Percentiles rank a stretch among this genome's conserved stretches.
Conservation (phyloP, 2,329 filamentous ascomycete species). For the Colletotrichum sojae region DNA sequence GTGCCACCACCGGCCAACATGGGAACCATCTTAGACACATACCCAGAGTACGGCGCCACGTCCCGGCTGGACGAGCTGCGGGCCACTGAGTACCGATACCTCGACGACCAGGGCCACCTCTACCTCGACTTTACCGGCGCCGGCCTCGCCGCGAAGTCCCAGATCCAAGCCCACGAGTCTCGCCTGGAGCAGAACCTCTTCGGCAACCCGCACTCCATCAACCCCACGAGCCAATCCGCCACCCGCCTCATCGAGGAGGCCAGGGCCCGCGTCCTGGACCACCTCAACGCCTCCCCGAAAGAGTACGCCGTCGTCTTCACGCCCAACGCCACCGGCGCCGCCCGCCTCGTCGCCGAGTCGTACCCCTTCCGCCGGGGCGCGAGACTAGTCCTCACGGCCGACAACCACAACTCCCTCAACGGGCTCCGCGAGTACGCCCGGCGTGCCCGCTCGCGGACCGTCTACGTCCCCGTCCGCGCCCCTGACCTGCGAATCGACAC, state of each 20-base stretch:
- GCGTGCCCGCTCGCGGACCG: constrained; percentile 43
- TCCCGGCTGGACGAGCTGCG: constrained; percentile 50
- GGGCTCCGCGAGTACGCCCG: constrained; percentile 55
- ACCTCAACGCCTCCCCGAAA: constrained; percentile 52
- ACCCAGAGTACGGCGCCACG: constrained; percentile 53
- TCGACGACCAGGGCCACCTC: constrained; percentile 54
- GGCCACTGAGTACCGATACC: constrained; percentile 51
- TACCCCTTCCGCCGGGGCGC: constrained; percentile 50
- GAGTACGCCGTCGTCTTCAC: constrained; percentile 59
- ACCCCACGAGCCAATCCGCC: constrained; percentile 53
- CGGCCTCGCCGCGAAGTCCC: constrained; percentile 51
- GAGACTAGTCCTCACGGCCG: constrained; percentile 53
- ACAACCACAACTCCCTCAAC: constrained; percentile 60
- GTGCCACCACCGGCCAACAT: neutral
- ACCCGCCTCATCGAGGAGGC: constrained; percentile 52
- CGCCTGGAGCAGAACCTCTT: constrained; percentile 49
- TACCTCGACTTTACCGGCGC: constrained; percentile 60
- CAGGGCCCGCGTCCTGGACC: constrained; percentile 48
- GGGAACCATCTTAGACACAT: constrained; percentile 40
- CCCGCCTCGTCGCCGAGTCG: constrained; percentile 55
- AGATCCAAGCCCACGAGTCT: constrained; percentile 49
- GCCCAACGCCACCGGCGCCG: constrained; percentile 55
- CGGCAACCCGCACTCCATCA: constrained; percentile 58
- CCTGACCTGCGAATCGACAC: constrained; percentile 50
- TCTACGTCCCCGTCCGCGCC: constrained; percentile 49